These are phyloP conservation scores for Bipolaris cookei DNA, from an alignment of 2,329 filamentous ascomycete genomes.

Conservation along the genomic window DNA sequence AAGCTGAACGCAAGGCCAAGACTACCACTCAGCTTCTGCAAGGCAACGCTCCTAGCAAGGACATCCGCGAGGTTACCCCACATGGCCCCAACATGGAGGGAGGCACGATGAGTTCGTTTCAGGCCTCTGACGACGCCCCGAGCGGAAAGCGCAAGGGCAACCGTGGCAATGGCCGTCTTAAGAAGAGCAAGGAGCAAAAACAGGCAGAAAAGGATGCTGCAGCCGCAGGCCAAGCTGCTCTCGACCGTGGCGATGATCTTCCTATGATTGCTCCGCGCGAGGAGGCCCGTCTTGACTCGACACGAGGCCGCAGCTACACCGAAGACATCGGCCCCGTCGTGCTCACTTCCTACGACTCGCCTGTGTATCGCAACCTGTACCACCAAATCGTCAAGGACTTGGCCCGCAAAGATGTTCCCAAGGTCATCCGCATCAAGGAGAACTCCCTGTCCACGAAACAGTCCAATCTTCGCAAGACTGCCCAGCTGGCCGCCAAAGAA, in stretches of 20 bases:
- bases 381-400: slow-evolving; percentile 97
- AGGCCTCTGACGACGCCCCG: slow-evolving; percentile 63
- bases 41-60: slow-evolving; percentile 75
- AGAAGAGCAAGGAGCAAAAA: slow-evolving; percentile 84
- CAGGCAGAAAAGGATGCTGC: slow-evolving; percentile 76
- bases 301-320: slow-evolving; percentile 54
- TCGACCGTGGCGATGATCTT: slow-evolving; percentile 78
- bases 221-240: slow-evolving; percentile 82
- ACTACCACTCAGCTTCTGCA: slow-evolving; percentile 87
- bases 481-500: slow-evolving; percentile 94
- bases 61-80: slow-evolving; percentile 73
- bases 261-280: slow-evolving; percentile 66
- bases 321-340: slow-evolving; percentile 55
- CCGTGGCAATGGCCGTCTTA: slow-evolving; percentile 67
- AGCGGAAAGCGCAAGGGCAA: slow-evolving; percentile 61
- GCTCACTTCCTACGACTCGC: slow-evolving; percentile 72
- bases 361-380: slow-evolving; percentile 95
- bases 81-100: slow-evolving; percentile 83
- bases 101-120: slow-evolving; percentile 84
- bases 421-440: slow-evolving; percentile 86
- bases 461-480: slow-evolving; percentile 98
- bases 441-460: slow-evolving; percentile 85
- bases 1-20: slow-evolving; percentile 89
- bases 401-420: slow-evolving; percentile 89
- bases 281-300: slow-evolving; percentile 57